These are phyloP conservation scores for Ceratonia siliqua DNA, from an alignment of 306 rosid species.

Conservation along the genomic window DNA sequence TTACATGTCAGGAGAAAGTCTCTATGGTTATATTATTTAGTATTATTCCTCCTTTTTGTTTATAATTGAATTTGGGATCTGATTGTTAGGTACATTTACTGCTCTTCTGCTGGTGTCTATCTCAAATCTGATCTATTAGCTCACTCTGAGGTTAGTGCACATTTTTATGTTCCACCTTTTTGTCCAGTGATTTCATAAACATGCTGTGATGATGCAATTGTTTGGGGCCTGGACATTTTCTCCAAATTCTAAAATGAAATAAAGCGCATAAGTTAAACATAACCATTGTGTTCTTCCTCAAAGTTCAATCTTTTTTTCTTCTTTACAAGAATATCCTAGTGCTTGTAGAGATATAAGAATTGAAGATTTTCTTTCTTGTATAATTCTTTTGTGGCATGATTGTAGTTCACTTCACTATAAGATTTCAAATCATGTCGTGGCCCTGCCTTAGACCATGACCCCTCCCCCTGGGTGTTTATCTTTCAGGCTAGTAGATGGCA, in stretches of 20 bases:
- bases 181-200: conserved; percentile 1
- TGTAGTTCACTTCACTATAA: too few relatives aligned
- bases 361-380: too few relatives aligned
- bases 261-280: neutral
- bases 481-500: too few relatives aligned
- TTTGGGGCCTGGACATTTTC: neutral
- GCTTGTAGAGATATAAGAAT: too few relatives aligned
- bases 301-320: neutral
- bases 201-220: neutral
- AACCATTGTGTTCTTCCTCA: neutral
- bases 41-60: neutral
- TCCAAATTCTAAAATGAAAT: neutral
- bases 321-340: too few relatives aligned
- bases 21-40: too few relatives aligned
- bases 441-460: too few relatives aligned
- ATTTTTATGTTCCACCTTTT: conserved; percentile 16
- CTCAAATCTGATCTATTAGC: conserved; percentile 83
- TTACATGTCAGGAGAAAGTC: too few relatives aligned
- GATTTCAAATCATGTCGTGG: too few relatives aligned
- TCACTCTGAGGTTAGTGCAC: conserved; percentile 75
- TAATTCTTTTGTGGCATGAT: too few relatives aligned
- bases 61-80: neutral
- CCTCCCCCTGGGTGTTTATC: too few relatives aligned
- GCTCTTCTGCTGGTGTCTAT: conserved; percentile 99
- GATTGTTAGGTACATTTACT: conserved; percentile 86